Evolutionary conservation across 805 yeast genomes (phyloP).

Genomic region (Ogataea glucozyma): DNA sequence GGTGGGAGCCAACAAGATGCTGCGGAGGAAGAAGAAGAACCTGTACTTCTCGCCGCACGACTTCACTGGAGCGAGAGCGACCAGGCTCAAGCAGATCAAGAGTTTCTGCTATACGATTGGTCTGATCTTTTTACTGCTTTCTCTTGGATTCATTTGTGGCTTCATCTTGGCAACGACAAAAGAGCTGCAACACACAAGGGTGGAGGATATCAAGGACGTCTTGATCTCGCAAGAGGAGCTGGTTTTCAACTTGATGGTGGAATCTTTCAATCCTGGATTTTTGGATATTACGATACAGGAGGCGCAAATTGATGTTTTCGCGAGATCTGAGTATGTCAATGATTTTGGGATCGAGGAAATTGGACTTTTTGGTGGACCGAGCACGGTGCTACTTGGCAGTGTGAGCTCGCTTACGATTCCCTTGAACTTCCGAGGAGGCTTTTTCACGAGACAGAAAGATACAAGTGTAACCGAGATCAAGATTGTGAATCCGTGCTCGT

Average conservation of each 20-base stretch:
- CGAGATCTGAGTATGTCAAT: constrained; percentile 56
- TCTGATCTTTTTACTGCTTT: constrained; percentile 51
- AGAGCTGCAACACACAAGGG: constrained; percentile 68
- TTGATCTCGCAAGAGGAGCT: constrained; percentile 83
- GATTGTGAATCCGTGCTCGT: constrained; percentile 68
- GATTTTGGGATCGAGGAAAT: constrained; percentile 10
- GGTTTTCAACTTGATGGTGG: constrained; percentile 73
- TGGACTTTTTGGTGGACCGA: constrained; percentile 10
- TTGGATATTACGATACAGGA: constrained; percentile 61
- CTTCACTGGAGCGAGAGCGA: constrained; percentile 35
- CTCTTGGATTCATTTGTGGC: constrained; percentile 79
- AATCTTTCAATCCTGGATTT: constrained; percentile 87
- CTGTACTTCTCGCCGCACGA: constrained; percentile 39
- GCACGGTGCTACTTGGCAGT: constrained; percentile 75
- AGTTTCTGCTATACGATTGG: constrained; percentile 44
- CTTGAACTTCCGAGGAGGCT: constrained; percentile 72
- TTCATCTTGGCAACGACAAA: constrained; percentile 83
- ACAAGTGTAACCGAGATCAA: constrained; percentile 70
- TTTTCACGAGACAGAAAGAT: constrained; percentile 61
- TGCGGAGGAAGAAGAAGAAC: constrained; percentile 27
- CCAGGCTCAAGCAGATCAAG: constrained; percentile 32
- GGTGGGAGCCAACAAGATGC: constrained; percentile 14
- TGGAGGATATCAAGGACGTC: constrained; percentile 65
- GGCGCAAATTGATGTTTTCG: constrained; percentile 83
- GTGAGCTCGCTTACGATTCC: constrained; percentile 69